Evolutionary conservation across 495 filamentous ascomycete genomes (phyloP).

Genomic region (Bacidia rubella): DNA sequence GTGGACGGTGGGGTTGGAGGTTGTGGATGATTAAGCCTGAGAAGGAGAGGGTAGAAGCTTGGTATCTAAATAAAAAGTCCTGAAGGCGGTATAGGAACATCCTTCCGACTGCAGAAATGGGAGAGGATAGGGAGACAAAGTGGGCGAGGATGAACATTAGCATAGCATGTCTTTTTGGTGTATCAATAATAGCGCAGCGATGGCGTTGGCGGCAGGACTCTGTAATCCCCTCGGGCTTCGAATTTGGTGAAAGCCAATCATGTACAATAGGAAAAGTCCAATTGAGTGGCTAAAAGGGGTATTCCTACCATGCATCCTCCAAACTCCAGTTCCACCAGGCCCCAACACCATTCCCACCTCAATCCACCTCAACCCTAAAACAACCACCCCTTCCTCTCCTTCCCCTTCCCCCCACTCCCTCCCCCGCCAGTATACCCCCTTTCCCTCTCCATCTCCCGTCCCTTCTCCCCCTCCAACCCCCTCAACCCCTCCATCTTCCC

Average conservation of each 20-base stretch:
- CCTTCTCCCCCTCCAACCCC: conserved; percentile 48
- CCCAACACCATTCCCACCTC: not conserved
- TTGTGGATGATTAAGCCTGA: not conserved
- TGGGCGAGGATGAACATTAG: no score
- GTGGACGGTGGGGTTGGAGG: conserved; percentile 57
- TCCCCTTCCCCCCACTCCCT: conserved; percentile 35
- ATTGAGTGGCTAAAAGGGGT: not conserved
- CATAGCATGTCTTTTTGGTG: no score
- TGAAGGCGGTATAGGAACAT: no score
- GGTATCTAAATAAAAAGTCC: no score
- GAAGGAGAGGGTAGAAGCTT: no score
- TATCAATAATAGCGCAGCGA: not conserved
- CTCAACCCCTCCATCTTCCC: conserved; percentile 86
- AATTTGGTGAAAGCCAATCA: no score
- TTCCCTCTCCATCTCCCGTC: conserved; percentile 5
- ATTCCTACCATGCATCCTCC: not conserved
- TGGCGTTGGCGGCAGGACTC: not conserved
- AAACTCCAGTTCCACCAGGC: not conserved
- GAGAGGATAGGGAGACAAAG: no score
- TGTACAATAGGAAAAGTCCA: no score
- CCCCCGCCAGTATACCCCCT: not conserved
- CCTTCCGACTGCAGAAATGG: no score
- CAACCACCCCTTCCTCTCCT: conserved; percentile 32
- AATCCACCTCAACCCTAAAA: not conserved
- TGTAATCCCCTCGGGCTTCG: no score